Evolutionary conservation across 2,329 filamentous ascomycete species (phyloP), one percentile per base, ranked within the genome.

Genomic region (Ophiocordyceps camponoti-floridani): DNA sequence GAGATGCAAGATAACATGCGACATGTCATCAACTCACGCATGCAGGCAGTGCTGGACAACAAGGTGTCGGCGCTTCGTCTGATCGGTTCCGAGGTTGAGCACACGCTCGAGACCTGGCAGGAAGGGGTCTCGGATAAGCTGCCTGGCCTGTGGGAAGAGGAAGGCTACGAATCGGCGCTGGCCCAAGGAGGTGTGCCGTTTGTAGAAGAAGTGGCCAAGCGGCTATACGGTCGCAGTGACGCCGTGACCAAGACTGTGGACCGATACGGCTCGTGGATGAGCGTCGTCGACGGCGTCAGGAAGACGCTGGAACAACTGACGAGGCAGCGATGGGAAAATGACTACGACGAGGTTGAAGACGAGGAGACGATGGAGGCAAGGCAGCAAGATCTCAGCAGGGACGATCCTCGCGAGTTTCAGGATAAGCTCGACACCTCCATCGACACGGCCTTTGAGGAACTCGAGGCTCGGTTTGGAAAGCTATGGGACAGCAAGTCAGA

Each of bases 321-420:
- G 48, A 72, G 73, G 42, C 76, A 80, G 50, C 73, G 77, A 46
- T 88, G 84, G 82, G 81, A 88, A 49, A 80, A 84, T 45, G 81
- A 84, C 48, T 69, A 79, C 27, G 77, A 82, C 43, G 76, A 82
- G 43, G 75, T 85, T 38, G 82, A 86, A 47, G 81, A 86, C 47
- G 82, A 88, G 49, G 70, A 82, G 45, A 75, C 72, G 1, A 72
- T 82, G 18, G 79, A 84, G 48, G 69, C 69, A 16, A 71, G 79
- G 31, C 79, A 85, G 52, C 70, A 72, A 35, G 59, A 79, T 0
- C 67, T 94, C 12, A 85, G 79, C 58, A 75, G 75, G 44, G 77
- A 89, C 31, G 84, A 91, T 52, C 80, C 83, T 0, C 65, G 69
- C 38, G 60, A 72, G 49, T 62, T 91, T 7, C 71, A 77, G 46